Base-by-base conservation (phyloP, 1,284 basidiomycete genomes). In the Peniophora sp. region DNA sequence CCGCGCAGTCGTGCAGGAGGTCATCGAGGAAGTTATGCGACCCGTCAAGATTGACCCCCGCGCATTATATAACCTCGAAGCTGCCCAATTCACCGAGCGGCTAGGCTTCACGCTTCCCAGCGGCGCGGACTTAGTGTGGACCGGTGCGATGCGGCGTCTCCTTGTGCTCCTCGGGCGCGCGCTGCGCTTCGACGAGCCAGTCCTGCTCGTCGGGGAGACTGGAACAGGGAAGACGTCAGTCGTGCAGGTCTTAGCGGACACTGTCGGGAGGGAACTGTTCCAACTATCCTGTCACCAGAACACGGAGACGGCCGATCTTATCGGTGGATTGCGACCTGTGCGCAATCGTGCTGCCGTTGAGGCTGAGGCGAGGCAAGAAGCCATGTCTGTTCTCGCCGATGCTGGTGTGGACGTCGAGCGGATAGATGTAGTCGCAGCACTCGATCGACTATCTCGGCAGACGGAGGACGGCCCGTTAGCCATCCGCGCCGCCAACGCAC, bases 161-260 rank as follows among this genome's bases (percentile, higher is more conserved):
- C 95, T 94, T 64, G 76, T 85, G 24, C 76, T 99, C 9, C 81
- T 96, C 17, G 81, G 87, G 3, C 81, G 88, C 9, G 93, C 92
- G 1, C 68, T 98, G 45, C 81, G 81, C 32, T 92, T 90, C 68
- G 88, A 97, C 61, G 97, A 99, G 64, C 97, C 97, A 0, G 88
- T 99, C 18, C 75, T 99, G 3, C 78, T 99, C n/a, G 96, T 99
- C 14, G 97, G 97, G 1, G 96, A 99, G 68, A 99, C 97, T 0
- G 97, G 97, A 23, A 90, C 90, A 2, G 97, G 97, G 8, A 99
- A 99, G 70, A 99, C 97, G 0, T 96, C 94, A 0, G 89, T 98
- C 20, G 98, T 96, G 62, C 93, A 99, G 64, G 72, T 95, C 6
- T 87, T 91, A 54, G 89, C 95, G 0, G 74, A 82, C 46, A 83